phyloP scores from a whole-genome alignment of 106 monocot species.

The Dendrobium huoshanense region DNA sequence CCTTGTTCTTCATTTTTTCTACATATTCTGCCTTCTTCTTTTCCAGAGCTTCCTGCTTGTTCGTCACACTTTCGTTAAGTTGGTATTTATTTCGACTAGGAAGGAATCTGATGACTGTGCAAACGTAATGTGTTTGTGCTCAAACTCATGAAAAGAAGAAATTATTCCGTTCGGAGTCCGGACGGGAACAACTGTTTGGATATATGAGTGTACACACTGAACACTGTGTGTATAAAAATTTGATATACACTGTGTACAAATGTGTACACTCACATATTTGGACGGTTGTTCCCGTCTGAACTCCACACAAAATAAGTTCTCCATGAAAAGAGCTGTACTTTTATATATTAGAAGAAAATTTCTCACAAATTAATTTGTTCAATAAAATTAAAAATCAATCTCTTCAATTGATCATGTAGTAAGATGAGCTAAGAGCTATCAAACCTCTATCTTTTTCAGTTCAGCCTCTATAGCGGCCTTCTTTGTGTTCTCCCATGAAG shows the following conservation, averaged over 20 bases:
- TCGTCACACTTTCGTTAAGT: not conserved
- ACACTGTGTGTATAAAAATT: too few species aligned
- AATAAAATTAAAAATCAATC: not conserved
- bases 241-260: too few species aligned
- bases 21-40: slow-evolving; percentile 76
- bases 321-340: not conserved
- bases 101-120: not conserved
- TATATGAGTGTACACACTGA: too few species aligned
- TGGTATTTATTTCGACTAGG: too few species aligned
- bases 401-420: not conserved
- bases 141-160: not conserved
- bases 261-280: too few species aligned
- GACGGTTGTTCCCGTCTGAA: too few species aligned
- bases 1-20: slow-evolving; percentile 78
- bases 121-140: not conserved
- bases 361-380: not conserved
- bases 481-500: slow-evolving; percentile 67
- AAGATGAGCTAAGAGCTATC: not conserved
- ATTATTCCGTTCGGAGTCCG: not conserved
- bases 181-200: too few species aligned
- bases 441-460: slow-evolving; percentile 51
- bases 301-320: too few species aligned
- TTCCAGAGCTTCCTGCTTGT: slow-evolving; percentile 53
- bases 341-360: not conserved
- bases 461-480: slow-evolving; percentile 53